Percentiles rank a stretch among this genome's conserved stretches.
phyloP scores from a whole-genome alignment of 202 grass and related monocot species.

The Miscanthus sacchariflorus region DNA sequence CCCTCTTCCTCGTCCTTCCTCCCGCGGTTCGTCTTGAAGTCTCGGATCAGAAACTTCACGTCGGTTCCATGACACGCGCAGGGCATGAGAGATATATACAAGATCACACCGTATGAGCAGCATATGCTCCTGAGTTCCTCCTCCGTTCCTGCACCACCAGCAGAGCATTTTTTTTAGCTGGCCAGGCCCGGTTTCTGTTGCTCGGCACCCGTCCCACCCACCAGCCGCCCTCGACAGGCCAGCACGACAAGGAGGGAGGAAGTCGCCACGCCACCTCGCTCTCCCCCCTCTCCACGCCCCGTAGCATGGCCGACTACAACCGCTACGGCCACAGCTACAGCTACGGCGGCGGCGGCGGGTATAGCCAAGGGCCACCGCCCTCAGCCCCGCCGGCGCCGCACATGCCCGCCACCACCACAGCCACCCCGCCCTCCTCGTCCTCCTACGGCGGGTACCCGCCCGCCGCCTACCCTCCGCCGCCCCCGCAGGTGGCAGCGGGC shows the following conservation, averaged over 20 bases:
- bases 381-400: slow-evolving; percentile 52
- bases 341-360: slow-evolving; percentile 5
- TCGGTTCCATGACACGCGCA: neutral
- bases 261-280: neutral
- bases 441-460: slow-evolving; percentile 38
- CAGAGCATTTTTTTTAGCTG: no score
- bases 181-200: neutral
- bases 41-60: neutral
- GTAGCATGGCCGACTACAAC: slow-evolving; percentile 52
- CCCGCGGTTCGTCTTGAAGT: no score
- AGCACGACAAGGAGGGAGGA: neutral
- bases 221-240: neutral
- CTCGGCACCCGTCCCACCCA: neutral
- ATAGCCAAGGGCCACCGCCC: slow-evolving; percentile 24
- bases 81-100: neutral
- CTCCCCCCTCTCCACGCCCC: neutral
- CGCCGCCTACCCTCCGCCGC: slow-evolving; percentile 28
- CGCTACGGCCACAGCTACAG: slow-evolving; percentile 48
- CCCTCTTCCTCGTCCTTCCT: neutral
- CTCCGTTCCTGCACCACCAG: neutral
- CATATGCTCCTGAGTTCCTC: neutral
- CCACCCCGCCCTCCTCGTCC: slow-evolving; percentile 1
- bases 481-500: neutral
- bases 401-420: neutral
- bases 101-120: neutral